Evolutionary conservation across 1,139 yeast species (phyloP).

Genomic region (Sugiyamaella paludigena): DNA sequence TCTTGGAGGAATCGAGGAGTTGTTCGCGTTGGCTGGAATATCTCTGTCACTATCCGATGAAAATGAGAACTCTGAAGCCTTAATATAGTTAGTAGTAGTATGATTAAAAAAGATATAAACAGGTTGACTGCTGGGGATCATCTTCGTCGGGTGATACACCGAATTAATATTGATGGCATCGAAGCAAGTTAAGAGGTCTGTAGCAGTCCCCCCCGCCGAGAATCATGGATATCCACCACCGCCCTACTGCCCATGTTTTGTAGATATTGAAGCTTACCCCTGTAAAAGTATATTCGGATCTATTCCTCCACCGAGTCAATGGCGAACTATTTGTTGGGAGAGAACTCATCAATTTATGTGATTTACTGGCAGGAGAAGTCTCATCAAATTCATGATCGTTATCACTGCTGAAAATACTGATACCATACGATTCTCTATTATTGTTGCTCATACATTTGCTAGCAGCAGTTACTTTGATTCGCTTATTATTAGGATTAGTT

Average conservation of each 20-base stretch:
- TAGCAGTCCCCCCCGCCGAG: too few species aligned
- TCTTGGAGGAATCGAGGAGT: background rate
- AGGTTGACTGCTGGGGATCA: too few species aligned
- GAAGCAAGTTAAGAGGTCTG: too few species aligned
- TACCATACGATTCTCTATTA: too few species aligned
- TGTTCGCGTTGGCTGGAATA: background rate
- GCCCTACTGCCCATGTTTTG: background rate
- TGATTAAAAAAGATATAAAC: too few species aligned
- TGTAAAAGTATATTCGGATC: background rate
- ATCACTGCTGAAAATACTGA: background rate
- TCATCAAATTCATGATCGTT: background rate
- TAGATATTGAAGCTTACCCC: slow-evolving; percentile 1
- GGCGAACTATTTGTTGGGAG: slow-evolving; percentile 6
- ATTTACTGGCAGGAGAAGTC: background rate
- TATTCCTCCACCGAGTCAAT: background rate
- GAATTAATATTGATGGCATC: too few species aligned
- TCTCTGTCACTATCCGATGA: slow-evolving; percentile 5
- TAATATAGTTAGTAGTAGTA: background rate
- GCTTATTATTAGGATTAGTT: too few species aligned
- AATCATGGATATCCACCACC: too few species aligned
- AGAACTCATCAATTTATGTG: background rate
- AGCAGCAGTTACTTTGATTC: too few species aligned
- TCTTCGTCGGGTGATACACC: too few species aligned
- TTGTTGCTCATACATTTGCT: too few species aligned
- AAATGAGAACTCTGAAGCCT: slow-evolving; percentile 2